These are phyloP conservation scores for Leccinum griseonigrum DNA, from an alignment of 1,284 basidiomycete species.

Conservation along the genomic window DNA sequence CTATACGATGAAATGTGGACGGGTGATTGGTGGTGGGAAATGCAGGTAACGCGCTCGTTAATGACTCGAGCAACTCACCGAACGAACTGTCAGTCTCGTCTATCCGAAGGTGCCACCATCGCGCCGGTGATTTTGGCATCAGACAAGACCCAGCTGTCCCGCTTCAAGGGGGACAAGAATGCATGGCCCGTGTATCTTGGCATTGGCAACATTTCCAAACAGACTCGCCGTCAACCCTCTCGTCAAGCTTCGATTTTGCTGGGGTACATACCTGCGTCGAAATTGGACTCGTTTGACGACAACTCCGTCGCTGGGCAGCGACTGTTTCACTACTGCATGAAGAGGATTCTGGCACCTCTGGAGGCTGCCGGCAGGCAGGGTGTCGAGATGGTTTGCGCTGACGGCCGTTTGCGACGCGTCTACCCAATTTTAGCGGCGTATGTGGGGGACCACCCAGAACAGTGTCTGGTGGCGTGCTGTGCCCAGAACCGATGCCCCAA, in stretches of 20 bases:
- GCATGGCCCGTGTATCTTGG: background rate
- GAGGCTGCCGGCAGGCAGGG: background rate
- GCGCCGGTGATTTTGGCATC: background rate
- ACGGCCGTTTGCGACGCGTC: background rate
- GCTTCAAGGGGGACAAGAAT: background rate
- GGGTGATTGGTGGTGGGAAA: background rate
- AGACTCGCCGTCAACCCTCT: background rate
- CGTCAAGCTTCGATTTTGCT: background rate
- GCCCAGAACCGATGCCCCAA: conserved; percentile 19
- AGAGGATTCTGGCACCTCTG: background rate
- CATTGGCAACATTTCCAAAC: background rate
- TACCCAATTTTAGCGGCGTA: conserved; percentile 21
- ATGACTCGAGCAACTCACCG: background rate
- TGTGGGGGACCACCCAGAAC: background rate
- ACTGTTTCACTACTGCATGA: background rate
- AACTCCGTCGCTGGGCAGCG: background rate
- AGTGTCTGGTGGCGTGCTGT: conserved; percentile 18
- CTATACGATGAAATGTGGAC: background rate
- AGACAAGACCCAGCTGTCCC: background rate
- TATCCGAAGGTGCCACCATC: background rate
- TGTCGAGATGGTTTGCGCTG: background rate
- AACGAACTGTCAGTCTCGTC: background rate
- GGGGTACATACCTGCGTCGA: background rate
- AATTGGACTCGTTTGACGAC: background rate
- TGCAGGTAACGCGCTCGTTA: background rate